Conservation (phyloP, 306 rosid genomes). For the Trichosanthes truncata region DNA sequence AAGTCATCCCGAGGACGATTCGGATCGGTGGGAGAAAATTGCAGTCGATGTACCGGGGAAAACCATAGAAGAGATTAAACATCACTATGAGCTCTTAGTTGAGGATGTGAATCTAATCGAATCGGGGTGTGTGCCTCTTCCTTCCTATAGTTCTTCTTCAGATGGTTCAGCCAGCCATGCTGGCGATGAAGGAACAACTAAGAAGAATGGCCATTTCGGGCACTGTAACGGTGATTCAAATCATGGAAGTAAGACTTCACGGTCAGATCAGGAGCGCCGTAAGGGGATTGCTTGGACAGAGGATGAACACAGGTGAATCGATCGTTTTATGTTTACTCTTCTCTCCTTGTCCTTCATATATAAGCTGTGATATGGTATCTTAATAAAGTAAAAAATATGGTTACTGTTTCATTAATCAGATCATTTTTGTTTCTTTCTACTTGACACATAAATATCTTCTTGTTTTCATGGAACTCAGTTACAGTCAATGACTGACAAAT, state of each 20-base stretch:
- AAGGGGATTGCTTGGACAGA: constrained; percentile 99
- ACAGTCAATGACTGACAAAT: not conserved
- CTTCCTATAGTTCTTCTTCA: constrained; percentile 66
- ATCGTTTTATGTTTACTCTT: not conserved
- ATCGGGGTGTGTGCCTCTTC: constrained; percentile 79
- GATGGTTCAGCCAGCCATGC: constrained; percentile 68
- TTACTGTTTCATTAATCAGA: constrained; percentile 1
- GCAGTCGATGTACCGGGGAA: constrained; percentile 72
- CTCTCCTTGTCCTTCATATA: constrained; percentile 3
- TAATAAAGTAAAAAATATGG: not conserved
- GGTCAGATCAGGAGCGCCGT: constrained; percentile 92
- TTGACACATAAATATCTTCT: not conserved
- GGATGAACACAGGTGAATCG: constrained; percentile 86
- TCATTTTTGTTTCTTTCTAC: constrained; percentile 5
- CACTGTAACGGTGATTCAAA: constrained; percentile 46
- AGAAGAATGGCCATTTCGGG: constrained; percentile 46
- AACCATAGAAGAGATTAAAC: constrained; percentile 62
- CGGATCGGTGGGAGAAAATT: constrained; percentile 90
- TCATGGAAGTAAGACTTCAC: constrained; percentile 71
- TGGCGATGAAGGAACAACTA: constrained; percentile 66
- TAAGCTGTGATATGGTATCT: not conserved
- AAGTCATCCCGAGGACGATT: constrained; percentile 51
- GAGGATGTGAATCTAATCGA: constrained; percentile 75
- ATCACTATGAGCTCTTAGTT: constrained; percentile 70
- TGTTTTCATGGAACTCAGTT: not conserved